Evolutionary conservation across 73 alveolate genomes (phyloP).

Genomic region (Paramecium sexaurelia): DNA sequence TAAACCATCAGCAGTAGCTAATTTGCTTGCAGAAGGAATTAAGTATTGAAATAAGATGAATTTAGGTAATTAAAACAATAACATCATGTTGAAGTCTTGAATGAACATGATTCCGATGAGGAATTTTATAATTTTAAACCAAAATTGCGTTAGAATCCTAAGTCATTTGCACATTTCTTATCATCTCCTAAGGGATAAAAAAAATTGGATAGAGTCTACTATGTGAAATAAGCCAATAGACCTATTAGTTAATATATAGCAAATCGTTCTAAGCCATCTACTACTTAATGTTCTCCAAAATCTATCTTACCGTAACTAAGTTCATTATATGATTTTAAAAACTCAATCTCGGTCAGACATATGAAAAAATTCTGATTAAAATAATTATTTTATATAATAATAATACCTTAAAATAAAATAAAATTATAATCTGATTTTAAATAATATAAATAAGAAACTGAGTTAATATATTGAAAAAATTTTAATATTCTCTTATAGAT

Average conservation of each 20-base stretch:
- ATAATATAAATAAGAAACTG: neutral
- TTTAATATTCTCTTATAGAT: neutral
- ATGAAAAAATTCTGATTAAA: conserved; percentile 2
- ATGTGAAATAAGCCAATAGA: neutral
- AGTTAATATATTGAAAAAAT: neutral
- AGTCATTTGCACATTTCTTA: neutral
- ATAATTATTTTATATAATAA: neutral
- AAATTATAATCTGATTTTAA: neutral
- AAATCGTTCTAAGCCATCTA: neutral
- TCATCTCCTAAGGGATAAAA: neutral
- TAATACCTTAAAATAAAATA: neutral
- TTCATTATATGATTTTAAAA: neutral
- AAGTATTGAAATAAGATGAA: neutral
- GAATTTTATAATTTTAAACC: conserved; percentile 19
- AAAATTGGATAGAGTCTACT: neutral
- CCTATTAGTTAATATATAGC: conserved; percentile 31
- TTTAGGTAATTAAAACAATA: neutral
- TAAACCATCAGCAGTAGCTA: neutral
- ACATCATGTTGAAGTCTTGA: neutral
- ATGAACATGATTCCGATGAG: conserved; percentile 30
- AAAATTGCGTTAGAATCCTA: neutral
- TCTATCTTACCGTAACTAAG: neutral
- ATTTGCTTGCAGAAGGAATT: neutral
- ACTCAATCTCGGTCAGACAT: neutral
- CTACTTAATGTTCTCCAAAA: neutral